Evolutionary conservation across 169 alveolate species (phyloP).

Genomic region (Babesia ovis): DNA sequence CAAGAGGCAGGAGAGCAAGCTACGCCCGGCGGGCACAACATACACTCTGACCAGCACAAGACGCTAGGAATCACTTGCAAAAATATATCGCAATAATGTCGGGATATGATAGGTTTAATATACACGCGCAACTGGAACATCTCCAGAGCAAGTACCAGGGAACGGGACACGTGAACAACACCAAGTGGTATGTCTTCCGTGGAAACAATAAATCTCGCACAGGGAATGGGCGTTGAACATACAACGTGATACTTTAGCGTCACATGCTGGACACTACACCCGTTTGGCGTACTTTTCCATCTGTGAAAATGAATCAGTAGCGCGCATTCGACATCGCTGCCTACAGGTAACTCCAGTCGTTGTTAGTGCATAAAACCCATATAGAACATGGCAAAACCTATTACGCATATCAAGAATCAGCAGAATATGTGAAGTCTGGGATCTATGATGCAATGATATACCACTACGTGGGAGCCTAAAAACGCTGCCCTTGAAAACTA

Average conservation of each 20-base stretch:
- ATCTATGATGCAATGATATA: too few relatives aligned
- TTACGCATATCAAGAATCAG: conserved; percentile 41
- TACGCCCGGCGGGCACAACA: too few relatives aligned
- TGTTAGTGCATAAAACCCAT: too few relatives aligned
- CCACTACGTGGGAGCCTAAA: too few relatives aligned
- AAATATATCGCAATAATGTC: conserved; percentile 68
- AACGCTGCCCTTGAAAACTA: too few relatives aligned
- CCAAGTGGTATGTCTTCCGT: conserved; percentile 86
- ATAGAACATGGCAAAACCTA: conserved; percentile 63
- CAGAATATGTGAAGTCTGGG: conserved; percentile 10
- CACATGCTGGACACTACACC: conserved; percentile 90
- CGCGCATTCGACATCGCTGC: conserved; percentile 84
- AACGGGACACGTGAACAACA: conserved; percentile 91
- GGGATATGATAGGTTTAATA: conserved; percentile 83
- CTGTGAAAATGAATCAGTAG: conserved; percentile 86
- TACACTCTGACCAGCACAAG: too few relatives aligned
- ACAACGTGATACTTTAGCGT: conserved; percentile 90
- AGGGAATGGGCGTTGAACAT: conserved; percentile 92
- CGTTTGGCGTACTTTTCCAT: conserved; percentile 88
- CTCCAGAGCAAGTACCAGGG: conserved; percentile 94
- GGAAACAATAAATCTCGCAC: conserved; percentile 29
- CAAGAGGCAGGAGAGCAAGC: too few relatives aligned
- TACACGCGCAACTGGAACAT: conserved; percentile 92
- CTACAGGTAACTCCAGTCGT: conserved; percentile 71
- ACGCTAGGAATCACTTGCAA: too few relatives aligned